These are phyloP conservation scores for Sophora flavescens DNA, from an alignment of 306 rosid genomes.

Conservation along the genomic window DNA sequence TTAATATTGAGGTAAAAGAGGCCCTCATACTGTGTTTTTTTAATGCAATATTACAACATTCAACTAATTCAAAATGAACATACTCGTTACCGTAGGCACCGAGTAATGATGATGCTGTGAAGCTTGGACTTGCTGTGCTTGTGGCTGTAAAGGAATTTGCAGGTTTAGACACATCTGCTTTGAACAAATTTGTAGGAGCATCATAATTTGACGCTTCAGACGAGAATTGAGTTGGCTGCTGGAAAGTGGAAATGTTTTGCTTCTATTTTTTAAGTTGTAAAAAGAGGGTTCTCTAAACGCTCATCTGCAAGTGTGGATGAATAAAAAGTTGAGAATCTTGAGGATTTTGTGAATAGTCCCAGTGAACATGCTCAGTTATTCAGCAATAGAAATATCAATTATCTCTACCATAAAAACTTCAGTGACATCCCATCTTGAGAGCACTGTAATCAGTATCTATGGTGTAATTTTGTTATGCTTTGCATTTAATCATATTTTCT, in stretches of 20 bases:
- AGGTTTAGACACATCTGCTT: conserved; percentile 81
- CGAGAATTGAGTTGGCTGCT: conserved; percentile 15
- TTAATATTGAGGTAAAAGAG: conserved; percentile 84
- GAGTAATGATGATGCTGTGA: conserved; percentile 71
- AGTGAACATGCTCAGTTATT: neutral
- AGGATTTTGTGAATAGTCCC: conserved; percentile 33
- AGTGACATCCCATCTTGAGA: conserved; percentile 37
- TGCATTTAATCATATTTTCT: neutral
- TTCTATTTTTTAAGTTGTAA: conserved; percentile 39
- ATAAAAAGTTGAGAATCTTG: conserved; percentile 18
- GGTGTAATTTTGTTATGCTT: conserved; percentile 35
- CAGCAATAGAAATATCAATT: conserved; percentile 25
- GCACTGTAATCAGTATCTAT: neutral
- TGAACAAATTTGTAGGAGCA: conserved; percentile 72
- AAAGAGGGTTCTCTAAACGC: neutral
- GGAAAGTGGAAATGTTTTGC: conserved; percentile 43
- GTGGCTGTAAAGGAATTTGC: conserved; percentile 71
- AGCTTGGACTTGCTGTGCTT: conserved; percentile 74
- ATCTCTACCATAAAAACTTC: neutral
- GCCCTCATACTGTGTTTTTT: conserved; percentile 23
- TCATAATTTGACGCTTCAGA: conserved; percentile 40
- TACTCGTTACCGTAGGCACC: conserved; percentile 58
- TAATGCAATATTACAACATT: neutral
- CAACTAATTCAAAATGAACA: conserved; percentile 42
- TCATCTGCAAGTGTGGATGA: conserved; percentile 36